phyloP scores from a whole-genome alignment of 1,284 basidiomycete species.

The Heterobasidion irregulare region DNA sequence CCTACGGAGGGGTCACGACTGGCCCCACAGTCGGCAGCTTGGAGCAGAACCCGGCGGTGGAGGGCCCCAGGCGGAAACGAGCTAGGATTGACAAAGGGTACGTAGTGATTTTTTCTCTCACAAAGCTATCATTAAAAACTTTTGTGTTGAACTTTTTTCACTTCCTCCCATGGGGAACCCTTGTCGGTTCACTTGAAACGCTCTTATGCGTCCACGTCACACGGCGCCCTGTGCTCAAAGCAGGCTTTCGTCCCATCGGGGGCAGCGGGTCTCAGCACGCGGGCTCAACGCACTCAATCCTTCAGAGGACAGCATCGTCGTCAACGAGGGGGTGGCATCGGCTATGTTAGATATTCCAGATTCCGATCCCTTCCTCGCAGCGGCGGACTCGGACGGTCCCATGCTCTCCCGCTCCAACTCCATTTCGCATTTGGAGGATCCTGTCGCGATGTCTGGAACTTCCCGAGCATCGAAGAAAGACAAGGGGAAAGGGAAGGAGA shows the following conservation, averaged over 20 bases:
- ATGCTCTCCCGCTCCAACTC: constrained; percentile 54
- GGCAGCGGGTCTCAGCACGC: constrained; percentile 69
- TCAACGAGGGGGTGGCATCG: constrained; percentile 24
- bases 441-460: constrained; percentile 10
- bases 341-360: constrained; percentile 30
- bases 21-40: constrained; percentile 40
- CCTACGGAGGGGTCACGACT: constrained; percentile 60
- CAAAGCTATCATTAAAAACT: background rate
- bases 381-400: constrained; percentile 9
- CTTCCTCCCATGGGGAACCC: constrained; percentile 4
- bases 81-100: constrained; percentile 65
- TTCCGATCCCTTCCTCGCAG: constrained; percentile 24
- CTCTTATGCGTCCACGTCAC: constrained; percentile 12
- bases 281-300: constrained; percentile 40
- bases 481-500: constrained; percentile 52
- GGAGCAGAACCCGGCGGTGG: constrained; percentile 46
- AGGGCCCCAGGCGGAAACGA: constrained; percentile 63
- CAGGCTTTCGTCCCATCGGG: constrained; percentile 53
- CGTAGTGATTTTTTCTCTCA: constrained; percentile 19
- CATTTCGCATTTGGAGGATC: constrained; percentile 37
- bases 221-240: constrained; percentile 8
- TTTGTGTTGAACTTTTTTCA: constrained; percentile 1
- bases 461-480: constrained; percentile 25
- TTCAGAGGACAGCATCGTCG: constrained; percentile 27
- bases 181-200: constrained; percentile 9